phyloP scores from a whole-genome alignment of 2,329 filamentous ascomycete genomes.

The Trichophyton rubrum region DNA sequence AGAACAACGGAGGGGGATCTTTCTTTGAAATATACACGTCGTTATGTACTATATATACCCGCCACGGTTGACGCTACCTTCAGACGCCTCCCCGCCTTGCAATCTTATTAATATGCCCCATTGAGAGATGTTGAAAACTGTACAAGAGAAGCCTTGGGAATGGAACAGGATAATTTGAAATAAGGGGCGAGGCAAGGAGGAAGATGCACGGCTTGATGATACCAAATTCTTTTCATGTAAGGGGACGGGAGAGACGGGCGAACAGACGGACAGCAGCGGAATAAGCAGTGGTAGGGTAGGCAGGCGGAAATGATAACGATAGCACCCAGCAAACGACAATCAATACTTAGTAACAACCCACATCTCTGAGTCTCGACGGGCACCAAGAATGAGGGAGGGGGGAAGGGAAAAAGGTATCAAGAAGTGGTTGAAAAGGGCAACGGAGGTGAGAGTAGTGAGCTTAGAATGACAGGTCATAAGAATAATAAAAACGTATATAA shows the following conservation, averaged over 20 bases:
- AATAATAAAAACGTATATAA: background rate
- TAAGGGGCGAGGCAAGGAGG: background rate
- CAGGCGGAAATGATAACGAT: background rate
- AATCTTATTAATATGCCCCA: background rate
- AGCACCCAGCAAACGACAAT: background rate
- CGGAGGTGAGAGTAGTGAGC: background rate
- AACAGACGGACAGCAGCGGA: background rate
- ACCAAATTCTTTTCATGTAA: background rate
- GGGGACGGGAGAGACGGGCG: background rate
- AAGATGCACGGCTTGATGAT: background rate
- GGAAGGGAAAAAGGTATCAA: background rate
- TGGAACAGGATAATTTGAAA: background rate
- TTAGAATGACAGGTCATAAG: slow-evolving; percentile 1
- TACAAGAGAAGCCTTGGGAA: background rate
- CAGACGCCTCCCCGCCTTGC: slow-evolving; percentile 1
- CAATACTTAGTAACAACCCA: background rate
- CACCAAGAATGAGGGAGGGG: background rate
- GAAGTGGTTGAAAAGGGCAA: no score
- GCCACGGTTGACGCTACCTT: background rate
- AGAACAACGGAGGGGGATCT: background rate
- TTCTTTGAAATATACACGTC: background rate
- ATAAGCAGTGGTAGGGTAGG: background rate
- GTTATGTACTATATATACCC: slow-evolving; percentile 4
- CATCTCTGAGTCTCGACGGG: background rate
- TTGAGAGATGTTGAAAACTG: slow-evolving; percentile 1